Base-by-base conservation (phyloP, 225 moss, liverwort and hornwort species). In the Asterella californica region DNA sequence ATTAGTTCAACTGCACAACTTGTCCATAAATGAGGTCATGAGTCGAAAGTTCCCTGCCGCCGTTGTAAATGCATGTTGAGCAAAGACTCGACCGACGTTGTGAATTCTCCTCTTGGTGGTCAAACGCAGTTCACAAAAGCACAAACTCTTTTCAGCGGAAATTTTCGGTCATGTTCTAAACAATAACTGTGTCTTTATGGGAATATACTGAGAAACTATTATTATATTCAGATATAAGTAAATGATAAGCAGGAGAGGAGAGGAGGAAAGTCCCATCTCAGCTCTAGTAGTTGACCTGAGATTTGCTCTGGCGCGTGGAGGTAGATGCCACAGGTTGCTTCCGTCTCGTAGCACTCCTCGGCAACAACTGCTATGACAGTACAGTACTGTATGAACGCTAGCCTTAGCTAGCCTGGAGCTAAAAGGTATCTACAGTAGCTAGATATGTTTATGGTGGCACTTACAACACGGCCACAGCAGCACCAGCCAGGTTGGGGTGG, bases 401-500 rank as follows among this genome's bases (percentile, higher is more conserved):
- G 57, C 57, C 10, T 57, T 19, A 57, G 57, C 24, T 57, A 57
- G 57, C 57, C 24, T 57, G 57, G 2, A 24, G 18, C 57, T 57
- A 57, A 24, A 57, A 57, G 24, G 57, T 57, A 57, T 57, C 18
- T 57, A 57, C 57, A 57, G 64, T 29, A 64, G 29, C 64, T 64
- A 64, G 2, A 42, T 42, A 42, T 42, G 64, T 29, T 64, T 64
- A 24, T 64, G 64, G 12, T 64, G 27, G 10, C 30, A 8, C 64
- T 64, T 64, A 64, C 29, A 42, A 42, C 42, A 64, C 27, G 64
- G 30, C 64, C 29, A 64, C 27, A 32, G 42, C 42, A 42, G 64
- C 64, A 64, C 64, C 64, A 27, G 64, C 64, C 64, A 27, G 64
- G 27, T 27, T 27, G 64, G 64, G 64, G 64, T 64, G 27, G 64